Evolutionary conservation across 1,139 yeast species (phyloP).

Genomic region (Geotrichum restrictum): DNA sequence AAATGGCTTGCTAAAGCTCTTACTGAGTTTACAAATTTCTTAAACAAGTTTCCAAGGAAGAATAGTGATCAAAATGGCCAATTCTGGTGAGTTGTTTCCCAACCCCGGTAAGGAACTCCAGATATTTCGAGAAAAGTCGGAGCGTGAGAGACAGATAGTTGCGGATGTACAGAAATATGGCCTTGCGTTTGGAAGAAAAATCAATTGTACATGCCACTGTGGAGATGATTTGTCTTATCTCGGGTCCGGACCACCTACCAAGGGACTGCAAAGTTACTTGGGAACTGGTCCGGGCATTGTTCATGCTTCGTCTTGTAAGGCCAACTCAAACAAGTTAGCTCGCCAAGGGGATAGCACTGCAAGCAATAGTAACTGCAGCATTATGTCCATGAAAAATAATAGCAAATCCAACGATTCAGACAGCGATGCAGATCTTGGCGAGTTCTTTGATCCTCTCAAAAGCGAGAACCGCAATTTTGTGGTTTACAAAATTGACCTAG

Average conservation of each 20-base stretch:
- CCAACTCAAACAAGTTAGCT: too few relatives aligned
- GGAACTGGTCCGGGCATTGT: too few relatives aligned
- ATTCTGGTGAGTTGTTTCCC: neutral
- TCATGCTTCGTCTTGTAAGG: too few relatives aligned
- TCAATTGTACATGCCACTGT: too few relatives aligned
- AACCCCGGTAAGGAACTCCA: conserved; percentile 8
- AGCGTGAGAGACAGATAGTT: neutral
- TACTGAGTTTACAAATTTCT: too few relatives aligned
- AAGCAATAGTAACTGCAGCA: neutral
- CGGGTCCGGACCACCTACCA: too few relatives aligned
- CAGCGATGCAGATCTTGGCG: neutral
- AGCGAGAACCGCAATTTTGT: neutral
- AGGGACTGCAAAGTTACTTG: too few relatives aligned
- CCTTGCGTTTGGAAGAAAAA: too few relatives aligned
- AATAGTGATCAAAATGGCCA: too few relatives aligned
- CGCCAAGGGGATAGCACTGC: neutral
- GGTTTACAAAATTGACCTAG: neutral
- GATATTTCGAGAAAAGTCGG: neutral
- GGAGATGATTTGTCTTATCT: too few relatives aligned
- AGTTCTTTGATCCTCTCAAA: conserved; percentile 9
- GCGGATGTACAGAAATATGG: neutral
- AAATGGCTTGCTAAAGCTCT: too few relatives aligned
- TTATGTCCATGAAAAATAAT: neutral
- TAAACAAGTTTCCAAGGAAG: too few relatives aligned
- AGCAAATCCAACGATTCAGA: neutral